Conservation (phyloP, 495 filamentous ascomycete genomes). For the Penicillium samsonianum region DNA sequence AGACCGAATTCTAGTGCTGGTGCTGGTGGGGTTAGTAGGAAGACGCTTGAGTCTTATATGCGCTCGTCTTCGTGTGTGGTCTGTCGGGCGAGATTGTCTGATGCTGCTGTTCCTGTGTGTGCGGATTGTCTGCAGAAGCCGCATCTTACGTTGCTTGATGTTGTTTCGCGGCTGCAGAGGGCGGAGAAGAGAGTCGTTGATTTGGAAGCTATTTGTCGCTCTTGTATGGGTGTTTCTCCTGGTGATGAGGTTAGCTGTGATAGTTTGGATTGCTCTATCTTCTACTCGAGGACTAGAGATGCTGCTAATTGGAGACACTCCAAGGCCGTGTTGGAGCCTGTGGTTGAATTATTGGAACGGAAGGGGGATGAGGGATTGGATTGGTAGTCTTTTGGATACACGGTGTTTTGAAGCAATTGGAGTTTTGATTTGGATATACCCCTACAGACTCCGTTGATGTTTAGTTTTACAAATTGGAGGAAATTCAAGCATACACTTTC, state of each 20-base stretch:
- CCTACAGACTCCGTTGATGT: background rate
- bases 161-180: slow-evolving; percentile 59
- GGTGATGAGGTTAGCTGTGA: slow-evolving; percentile 81
- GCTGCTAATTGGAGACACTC: slow-evolving; percentile 59
- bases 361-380: slow-evolving; percentile 41
- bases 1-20: slow-evolving; percentile 3
- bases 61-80: slow-evolving; percentile 74
- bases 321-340: slow-evolving; percentile 55
- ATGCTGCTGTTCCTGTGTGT: slow-evolving; percentile 59
- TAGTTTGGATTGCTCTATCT: slow-evolving; percentile 89
- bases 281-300: slow-evolving; percentile 81
- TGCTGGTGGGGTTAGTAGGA: slow-evolving; percentile 18
- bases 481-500: background rate
- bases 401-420: slow-evolving; percentile 2
- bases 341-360: slow-evolving; percentile 57
- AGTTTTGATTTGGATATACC: slow-evolving; percentile 15
- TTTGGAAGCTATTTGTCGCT: slow-evolving; percentile 76
- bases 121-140: slow-evolving; percentile 56
- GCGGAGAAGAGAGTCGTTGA: slow-evolving; percentile 66
- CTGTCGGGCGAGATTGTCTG: slow-evolving; percentile 67
- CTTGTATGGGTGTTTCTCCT: slow-evolving; percentile 71
- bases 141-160: slow-evolving; percentile 58
- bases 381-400: slow-evolving; percentile 38
- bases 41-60: slow-evolving; percentile 79
- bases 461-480: background rate